Base-by-base conservation (phyloP, 2,329 filamentous ascomycete species). In the Thelonectria olida region DNA sequence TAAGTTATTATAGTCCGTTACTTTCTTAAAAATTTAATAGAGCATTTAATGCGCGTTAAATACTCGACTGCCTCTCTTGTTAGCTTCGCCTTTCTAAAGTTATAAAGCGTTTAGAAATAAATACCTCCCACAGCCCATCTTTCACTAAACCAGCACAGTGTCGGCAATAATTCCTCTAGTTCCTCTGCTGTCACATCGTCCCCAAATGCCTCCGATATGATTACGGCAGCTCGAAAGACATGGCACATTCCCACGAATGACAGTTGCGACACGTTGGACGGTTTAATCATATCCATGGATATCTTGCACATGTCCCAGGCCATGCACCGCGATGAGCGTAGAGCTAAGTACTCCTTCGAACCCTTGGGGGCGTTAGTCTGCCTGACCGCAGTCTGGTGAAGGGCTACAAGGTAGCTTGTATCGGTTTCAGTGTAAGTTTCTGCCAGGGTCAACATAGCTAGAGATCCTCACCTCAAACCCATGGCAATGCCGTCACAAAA, bases 401-500 rank as follows among this genome's bases (percentile, higher is more conserved):
- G 48, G 7, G 36, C 36, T 13, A 39, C n/a, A 4, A 51, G 19
- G 12, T 20, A 51, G 20, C 31, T 51, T 3, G n/a, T 1, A 17
- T 50, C 12, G 19, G 20, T 8, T 17, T 17, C 20, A 7, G 23
- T n/a, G 12, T 7, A 25, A 9, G 19, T 20, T 20, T 2, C 7
- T 34, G 5, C 13, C n/a, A 13, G 10, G 17, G 8, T 3, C 17
- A 22, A 15, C 19, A 17, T 20, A 7, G 20, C 3, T 39, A 17
- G 27, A 31, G 27, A 12, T 7, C 17, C 20, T 39, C 38, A 51
- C 48, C 48, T 22, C 15, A 51, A 34, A 25, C 28, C 25, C 48
- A 51, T 51, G 28, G 23, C 25, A 4, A 51, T 51, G 31, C 28
- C 28, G 5, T 51, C 48, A n/a, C 48, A 51, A 23, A 51, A 51